Percentiles rank a stretch among this genome's conserved stretches.
phyloP scores from a whole-genome alignment of 805 yeast genomes.

The Millerozyma acaciae region DNA sequence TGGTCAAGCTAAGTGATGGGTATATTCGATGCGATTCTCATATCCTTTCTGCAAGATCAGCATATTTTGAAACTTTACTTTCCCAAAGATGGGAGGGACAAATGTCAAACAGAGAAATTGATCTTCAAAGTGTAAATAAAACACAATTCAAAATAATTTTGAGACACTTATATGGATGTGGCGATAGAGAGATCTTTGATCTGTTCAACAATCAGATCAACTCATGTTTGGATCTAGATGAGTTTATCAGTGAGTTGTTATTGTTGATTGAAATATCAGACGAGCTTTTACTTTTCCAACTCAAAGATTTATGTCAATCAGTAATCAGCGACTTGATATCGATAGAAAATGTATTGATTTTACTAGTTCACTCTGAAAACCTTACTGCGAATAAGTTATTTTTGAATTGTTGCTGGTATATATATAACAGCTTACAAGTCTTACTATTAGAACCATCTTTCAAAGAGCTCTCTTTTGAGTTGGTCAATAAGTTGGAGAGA shows the following conservation, averaged over 20 bases:
- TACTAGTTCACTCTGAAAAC: slow-evolving; percentile 52
- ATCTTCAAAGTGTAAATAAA: slow-evolving; percentile 41
- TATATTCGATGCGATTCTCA: slow-evolving; percentile 45
- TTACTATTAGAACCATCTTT: slow-evolving; percentile 47
- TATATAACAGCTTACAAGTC: slow-evolving; percentile 61
- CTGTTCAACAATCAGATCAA: slow-evolving; percentile 13
- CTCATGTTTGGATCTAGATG: slow-evolving; percentile 21
- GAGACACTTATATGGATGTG: slow-evolving; percentile 54
- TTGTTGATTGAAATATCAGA: slow-evolving; percentile 61
- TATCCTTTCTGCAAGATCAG: slow-evolving; percentile 54
- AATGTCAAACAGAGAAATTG: slow-evolving; percentile 19
- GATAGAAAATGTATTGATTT: slow-evolving; percentile 55
- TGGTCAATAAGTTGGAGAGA: slow-evolving; percentile 24
- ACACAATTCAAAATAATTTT: slow-evolving; percentile 48
- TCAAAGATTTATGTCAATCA: slow-evolving; percentile 60
- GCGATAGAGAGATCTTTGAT: slow-evolving; percentile 39
- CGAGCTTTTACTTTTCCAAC: slow-evolving; percentile 54
- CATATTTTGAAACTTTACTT: slow-evolving; percentile 58
- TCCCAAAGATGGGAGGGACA: slow-evolving; percentile 49
- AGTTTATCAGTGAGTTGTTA: slow-evolving; percentile 51
- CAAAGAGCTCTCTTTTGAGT: slow-evolving; percentile 23
- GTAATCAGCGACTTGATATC: slow-evolving; percentile 52
- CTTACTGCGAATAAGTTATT: slow-evolving; percentile 53
- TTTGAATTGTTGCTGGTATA: slow-evolving; percentile 61
- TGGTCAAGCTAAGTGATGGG: slow-evolving; percentile 46